Percentiles rank a stretch among this genome's conserved stretches.
Evolutionary conservation across 768 basidiomycete species (phyloP).

Genomic region (Suillus fuscotomentosus): DNA sequence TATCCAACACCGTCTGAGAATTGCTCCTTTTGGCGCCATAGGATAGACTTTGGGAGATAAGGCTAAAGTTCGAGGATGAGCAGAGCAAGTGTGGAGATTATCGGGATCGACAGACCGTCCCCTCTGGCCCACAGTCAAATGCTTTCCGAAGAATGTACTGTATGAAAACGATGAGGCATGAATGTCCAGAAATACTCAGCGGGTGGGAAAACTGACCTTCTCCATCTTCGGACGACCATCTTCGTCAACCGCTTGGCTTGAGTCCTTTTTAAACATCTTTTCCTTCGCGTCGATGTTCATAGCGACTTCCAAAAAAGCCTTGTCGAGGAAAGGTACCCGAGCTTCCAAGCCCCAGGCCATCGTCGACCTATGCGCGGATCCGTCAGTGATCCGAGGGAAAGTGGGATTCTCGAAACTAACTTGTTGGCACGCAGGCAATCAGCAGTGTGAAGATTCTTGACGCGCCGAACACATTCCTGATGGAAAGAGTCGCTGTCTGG

Average conservation of each 20-base stretch:
- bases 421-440: conserved; percentile 99
- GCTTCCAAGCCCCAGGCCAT: conserved; percentile 99
- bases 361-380: conserved; percentile 63
- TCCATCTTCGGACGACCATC: conserved; percentile 95
- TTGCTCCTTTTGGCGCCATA: conserved; percentile 99
- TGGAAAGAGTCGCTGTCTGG: conserved; percentile 88
- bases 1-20: conserved; percentile 99
- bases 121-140: conserved; percentile 83
- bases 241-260: conserved; percentile 66
- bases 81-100: neutral
- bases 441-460: conserved; percentile 96
- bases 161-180: conserved; percentile 8
- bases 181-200: neutral
- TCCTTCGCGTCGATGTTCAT: conserved; percentile 88
- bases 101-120: conserved; percentile 48
- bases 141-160: conserved; percentile 96
- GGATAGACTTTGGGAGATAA: conserved; percentile 89
- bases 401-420: conserved; percentile 38
- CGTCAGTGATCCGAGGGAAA: conserved; percentile 6
- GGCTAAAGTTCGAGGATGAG: conserved; percentile 45
- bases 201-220: conserved; percentile 54
- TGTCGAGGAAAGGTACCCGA: conserved; percentile 98
- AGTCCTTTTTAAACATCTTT: conserved; percentile 89
- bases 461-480: conserved; percentile 90
- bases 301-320: conserved; percentile 88